Evolutionary conservation across 2,329 filamentous ascomycete species (phyloP), one percentile per base, ranked within the genome.

Genomic region (Colletotrichum agaves): DNA sequence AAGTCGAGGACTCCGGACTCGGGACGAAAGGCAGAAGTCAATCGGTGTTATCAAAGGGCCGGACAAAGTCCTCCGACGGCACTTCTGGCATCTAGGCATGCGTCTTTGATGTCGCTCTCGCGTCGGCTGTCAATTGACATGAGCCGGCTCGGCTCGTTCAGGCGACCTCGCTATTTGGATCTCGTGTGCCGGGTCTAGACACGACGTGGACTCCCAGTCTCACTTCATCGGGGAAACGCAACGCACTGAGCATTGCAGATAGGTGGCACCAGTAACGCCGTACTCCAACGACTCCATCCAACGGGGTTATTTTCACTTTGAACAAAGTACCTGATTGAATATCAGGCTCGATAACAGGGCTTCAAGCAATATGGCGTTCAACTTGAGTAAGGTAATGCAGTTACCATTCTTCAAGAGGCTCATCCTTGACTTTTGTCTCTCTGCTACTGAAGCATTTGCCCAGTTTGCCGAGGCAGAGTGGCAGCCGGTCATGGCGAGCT

Each of bases 91-190:
- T 39, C 64, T 63, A 52, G 63, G 64, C 60, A 52, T 2, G 31
- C 27, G n/a, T 13, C 31, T 12, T n/a, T 31, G 49, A n/a, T 37
- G 49, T 17, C 17, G 17, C 35, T 15, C 8, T 10, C 27, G 44
- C 53, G 27, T 8, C 12, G 31, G 19, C 33, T 41, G 27, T 10
- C 59, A 55, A 66, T 50, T 23, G 43, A 35, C 21, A 7, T 21
- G 23, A n/a, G 17, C 37, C 60, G 39, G 44, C 2, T 15, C 60
- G 39, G 44, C 2, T 15, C 15, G 39, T 5, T 11, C 17, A 33
- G 21, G 33, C 57, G 64, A 67, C 59, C 60, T 67, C 58, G 52
- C 64, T 67, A 58, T 58, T 67, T n/a, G 19, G 52, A 63, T 41
- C 11, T n/a, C 21, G 58, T 53, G 1, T 67, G 52, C 64, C 64